Evolutionary conservation across 352 stramenopile species (phyloP).

Genomic region (Globisporangium uncinulatum): DNA sequence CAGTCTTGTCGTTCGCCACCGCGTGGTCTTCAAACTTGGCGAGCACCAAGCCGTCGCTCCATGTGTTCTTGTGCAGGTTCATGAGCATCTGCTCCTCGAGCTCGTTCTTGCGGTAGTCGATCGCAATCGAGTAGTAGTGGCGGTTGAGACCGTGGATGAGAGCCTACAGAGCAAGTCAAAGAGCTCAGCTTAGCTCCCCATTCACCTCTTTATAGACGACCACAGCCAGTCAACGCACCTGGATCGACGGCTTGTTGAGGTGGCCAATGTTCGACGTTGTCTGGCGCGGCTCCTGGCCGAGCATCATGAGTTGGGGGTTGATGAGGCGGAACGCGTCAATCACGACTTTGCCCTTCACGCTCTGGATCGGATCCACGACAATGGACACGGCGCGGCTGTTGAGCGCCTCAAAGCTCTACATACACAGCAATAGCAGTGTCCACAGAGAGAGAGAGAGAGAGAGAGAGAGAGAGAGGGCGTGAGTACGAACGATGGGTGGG

Average conservation of each 20-base stretch:
- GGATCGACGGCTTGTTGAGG: slow-evolving; percentile 98
- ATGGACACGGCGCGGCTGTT: slow-evolving; percentile 96
- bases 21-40: slow-evolving; percentile 96
- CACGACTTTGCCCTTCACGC: slow-evolving; percentile 98
- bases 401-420: slow-evolving; percentile 96
- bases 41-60: slow-evolving; percentile 94
- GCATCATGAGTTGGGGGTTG: slow-evolving; percentile 98
- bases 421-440: neutral
- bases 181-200: neutral
- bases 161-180: slow-evolving; percentile 28
- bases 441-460: neutral
- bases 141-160: slow-evolving; percentile 98
- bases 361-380: slow-evolving; percentile 99
- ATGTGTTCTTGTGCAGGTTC: slow-evolving; percentile 98
- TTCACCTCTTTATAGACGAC: too few species aligned
- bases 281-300: slow-evolving; percentile 96
- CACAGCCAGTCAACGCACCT: slow-evolving; percentile 28
- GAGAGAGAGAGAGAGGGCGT: too few species aligned
- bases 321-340: slow-evolving; percentile 99
- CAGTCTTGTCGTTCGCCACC: slow-evolving; percentile 87
- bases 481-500: too few species aligned
- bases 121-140: slow-evolving; percentile 98
- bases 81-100: slow-evolving; percentile 99
- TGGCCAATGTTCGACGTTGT: slow-evolving; percentile 99
- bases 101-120: slow-evolving; percentile 99